A percentile compares a stretch with the other conserved stretches of the same genome.
Evolutionary conservation across 495 filamentous ascomycete species (phyloP).

Genomic region (Xylaria acuta): DNA sequence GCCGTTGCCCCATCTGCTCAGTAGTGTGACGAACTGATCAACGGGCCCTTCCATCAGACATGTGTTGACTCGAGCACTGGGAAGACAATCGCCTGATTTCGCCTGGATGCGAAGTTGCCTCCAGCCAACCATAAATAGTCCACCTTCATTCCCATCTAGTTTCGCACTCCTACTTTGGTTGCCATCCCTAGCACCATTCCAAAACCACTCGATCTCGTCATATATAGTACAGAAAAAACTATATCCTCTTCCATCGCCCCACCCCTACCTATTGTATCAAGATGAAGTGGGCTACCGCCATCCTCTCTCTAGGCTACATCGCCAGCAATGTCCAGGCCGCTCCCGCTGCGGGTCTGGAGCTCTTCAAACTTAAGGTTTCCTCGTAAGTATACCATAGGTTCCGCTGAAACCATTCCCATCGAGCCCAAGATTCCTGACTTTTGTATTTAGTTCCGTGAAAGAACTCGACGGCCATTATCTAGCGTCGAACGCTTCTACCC

Average conservation of each 20-base stretch:
- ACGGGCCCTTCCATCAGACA: neutral
- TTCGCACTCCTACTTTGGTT: neutral
- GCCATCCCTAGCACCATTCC: constrained; percentile 4
- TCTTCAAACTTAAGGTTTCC: constrained; percentile 39
- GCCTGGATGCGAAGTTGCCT: neutral
- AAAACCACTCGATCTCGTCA: neutral
- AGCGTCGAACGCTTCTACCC: constrained; percentile 30
- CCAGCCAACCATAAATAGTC: constrained; percentile 21
- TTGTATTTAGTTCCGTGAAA: constrained; percentile 28
- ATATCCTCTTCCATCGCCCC: neutral
- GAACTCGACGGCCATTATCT: constrained; percentile 37
- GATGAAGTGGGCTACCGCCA: constrained; percentile 36
- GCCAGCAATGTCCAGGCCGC: constrained; percentile 32
- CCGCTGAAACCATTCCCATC: neutral
- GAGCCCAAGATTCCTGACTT: neutral
- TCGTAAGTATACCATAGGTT: constrained; percentile 29
- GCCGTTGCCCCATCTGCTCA: constrained; percentile 16
- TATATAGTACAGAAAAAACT: neutral
- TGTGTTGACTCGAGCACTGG: neutral
- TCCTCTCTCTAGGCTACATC: constrained; percentile 36
- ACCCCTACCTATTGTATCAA: constrained; percentile 16
- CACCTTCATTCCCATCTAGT: neutral
- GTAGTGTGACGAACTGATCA: neutral
- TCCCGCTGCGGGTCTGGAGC: constrained; percentile 34
- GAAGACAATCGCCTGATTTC: constrained; percentile 16